Percentiles rank a stretch among this genome's conserved stretches.
phyloP scores from a whole-genome alignment of 2,329 filamentous ascomycete species.

The Fusarium sp. region DNA sequence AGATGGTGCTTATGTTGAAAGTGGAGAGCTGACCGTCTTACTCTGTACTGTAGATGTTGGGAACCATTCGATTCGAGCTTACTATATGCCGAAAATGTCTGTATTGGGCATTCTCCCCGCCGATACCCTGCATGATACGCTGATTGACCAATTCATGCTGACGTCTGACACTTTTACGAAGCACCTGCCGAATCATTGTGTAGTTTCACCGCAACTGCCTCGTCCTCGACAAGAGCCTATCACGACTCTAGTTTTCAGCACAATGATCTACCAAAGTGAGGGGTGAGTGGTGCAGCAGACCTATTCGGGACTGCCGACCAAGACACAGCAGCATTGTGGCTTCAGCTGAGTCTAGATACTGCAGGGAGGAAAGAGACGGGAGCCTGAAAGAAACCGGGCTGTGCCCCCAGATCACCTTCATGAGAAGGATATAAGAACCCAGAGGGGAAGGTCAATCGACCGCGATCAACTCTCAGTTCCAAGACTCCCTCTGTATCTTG shows the following conservation, averaged over 20 bases:
- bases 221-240: slow-evolving; percentile 25
- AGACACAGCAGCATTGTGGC: slow-evolving; percentile 37
- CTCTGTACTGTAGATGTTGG: not conserved
- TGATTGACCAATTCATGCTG: slow-evolving; percentile 9
- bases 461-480: not conserved
- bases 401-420: not conserved
- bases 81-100: slow-evolving; percentile 14
- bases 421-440: slow-evolving; percentile 24
- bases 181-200: slow-evolving; percentile 5
- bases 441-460: not conserved
- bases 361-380: slow-evolving; percentile 1
- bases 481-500: not conserved
- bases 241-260: slow-evolving; percentile 21
- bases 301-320: slow-evolving; percentile 24
- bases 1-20: slow-evolving; percentile 4
- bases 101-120: not conserved
- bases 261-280: slow-evolving; percentile 31
- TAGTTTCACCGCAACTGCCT: slow-evolving; percentile 35
- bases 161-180: slow-evolving; percentile 8
- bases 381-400: slow-evolving; percentile 8
- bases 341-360: slow-evolving; percentile 17
- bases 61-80: slow-evolving; percentile 2
- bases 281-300: slow-evolving; percentile 17
- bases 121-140: not conserved
- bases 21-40: slow-evolving; percentile 23